These are phyloP conservation scores for Mercurialis annua DNA, from an alignment of 345 rosid genomes.

Conservation along the genomic window DNA sequence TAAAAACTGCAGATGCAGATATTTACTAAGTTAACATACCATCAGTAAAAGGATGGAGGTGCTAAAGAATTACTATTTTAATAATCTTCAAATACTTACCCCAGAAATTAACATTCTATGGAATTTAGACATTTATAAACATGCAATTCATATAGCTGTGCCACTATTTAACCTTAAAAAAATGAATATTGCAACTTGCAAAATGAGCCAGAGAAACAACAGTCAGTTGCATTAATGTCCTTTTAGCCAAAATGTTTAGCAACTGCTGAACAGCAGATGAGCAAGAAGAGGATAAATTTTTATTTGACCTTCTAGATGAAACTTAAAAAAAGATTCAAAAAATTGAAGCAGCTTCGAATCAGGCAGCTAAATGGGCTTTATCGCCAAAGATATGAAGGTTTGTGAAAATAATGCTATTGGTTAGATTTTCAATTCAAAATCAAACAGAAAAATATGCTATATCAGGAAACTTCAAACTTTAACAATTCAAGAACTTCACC, in stretches of 20 bases:
- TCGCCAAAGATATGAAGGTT: background rate
- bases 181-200: background rate
- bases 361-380: background rate
- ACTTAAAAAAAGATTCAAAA: background rate
- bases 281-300: background rate
- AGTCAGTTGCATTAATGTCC: background rate
- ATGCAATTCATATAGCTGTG: background rate
- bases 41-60: background rate
- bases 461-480: conserved; percentile 5
- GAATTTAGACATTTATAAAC: background rate
- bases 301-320: background rate
- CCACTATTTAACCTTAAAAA: background rate
- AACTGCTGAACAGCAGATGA: conserved; percentile 9
- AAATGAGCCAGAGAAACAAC: background rate
- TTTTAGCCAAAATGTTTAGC: background rate
- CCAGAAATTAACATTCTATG: background rate
- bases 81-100: background rate
- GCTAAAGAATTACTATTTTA: background rate
- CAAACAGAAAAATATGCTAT: background rate
- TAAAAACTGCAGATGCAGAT: conserved; percentile 1
- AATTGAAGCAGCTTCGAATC: background rate
- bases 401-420: background rate
- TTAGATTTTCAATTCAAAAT: conserved; percentile 1
- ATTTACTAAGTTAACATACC: background rate
- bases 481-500: conserved; percentile 49